These are phyloP conservation scores for Coemansia sp. DNA, from an alignment of 192 early-diverging fungal species.

Conservation along the genomic window DNA sequence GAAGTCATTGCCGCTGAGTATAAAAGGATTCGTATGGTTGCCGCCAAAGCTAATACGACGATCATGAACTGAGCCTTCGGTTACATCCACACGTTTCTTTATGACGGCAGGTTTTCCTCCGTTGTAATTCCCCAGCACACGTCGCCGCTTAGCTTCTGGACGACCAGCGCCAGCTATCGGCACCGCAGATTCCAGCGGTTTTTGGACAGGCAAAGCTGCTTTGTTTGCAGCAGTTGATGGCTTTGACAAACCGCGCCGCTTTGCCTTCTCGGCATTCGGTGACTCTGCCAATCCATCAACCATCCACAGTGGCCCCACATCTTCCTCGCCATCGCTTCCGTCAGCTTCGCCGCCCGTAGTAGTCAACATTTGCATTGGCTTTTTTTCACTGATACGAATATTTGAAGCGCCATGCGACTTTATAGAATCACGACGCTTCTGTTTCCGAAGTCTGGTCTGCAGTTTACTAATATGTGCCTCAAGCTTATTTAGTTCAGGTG, in stretches of 20 bases:
- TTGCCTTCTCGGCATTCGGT: slow-evolving; percentile 48
- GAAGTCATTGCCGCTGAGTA: slow-evolving; percentile 41
- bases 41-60: slow-evolving; percentile 49
- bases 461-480: slow-evolving; percentile 51
- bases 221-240: neutral
- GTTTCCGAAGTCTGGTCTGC: slow-evolving; percentile 21
- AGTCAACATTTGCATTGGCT: neutral
- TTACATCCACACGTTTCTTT: slow-evolving; percentile 8
- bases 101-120: neutral
- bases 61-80: slow-evolving; percentile 50
- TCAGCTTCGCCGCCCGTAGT: neutral
- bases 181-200: neutral
- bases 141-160: slow-evolving; percentile 16
- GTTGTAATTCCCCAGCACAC: slow-evolving; percentile 14
- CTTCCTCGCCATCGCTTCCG: slow-evolving; percentile 21
- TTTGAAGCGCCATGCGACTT: slow-evolving; percentile 31
- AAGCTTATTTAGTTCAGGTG: slow-evolving; percentile 51
- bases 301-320: slow-evolving; percentile 39
- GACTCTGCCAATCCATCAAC: slow-evolving; percentile 42
- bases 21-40: slow-evolving; percentile 36
- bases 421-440: slow-evolving; percentile 41
- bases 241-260: slow-evolving; percentile 11
- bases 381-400: slow-evolving; percentile 13
- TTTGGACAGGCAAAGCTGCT: neutral
- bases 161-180: neutral